Evolutionary conservation across 1,284 basidiomycete species (phyloP).

Genomic region (Apiotrichum montevideense): DNA sequence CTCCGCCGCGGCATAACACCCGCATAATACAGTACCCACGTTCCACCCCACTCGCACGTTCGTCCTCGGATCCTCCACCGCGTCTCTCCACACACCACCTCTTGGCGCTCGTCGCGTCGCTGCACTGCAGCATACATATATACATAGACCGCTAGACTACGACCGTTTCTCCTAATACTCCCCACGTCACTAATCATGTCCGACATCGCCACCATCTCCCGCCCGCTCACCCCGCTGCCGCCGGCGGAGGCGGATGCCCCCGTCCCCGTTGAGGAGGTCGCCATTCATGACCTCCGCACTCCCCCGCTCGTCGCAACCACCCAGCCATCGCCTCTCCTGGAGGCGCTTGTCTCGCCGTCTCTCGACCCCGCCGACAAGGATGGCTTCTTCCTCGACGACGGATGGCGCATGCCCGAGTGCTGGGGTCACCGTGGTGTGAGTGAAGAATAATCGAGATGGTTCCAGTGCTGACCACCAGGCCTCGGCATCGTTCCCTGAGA

Average conservation of each 20-base stretch:
- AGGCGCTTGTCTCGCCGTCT: slow-evolving; percentile 25
- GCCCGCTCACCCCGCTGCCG: neutral
- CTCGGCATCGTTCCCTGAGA: slow-evolving; percentile 75
- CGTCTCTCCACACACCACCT: no score
- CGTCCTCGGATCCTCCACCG: no score
- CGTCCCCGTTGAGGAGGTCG: neutral
- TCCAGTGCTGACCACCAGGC: slow-evolving; percentile 52
- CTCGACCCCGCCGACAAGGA: slow-evolving; percentile 19
- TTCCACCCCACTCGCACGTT: no score
- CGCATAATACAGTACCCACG: no score
- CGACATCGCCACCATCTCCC: neutral
- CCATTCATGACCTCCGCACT: slow-evolving; percentile 10
- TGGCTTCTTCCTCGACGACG: slow-evolving; percentile 15
- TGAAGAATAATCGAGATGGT: slow-evolving; percentile 20
- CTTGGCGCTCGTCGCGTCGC: no score
- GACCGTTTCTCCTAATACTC: neutral
- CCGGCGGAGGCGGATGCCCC: neutral
- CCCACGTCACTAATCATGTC: neutral
- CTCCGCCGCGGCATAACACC: no score
- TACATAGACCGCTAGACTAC: neutral
- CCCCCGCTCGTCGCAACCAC: slow-evolving; percentile 23
- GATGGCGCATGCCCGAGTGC: slow-evolving; percentile 56
- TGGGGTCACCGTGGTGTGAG: slow-evolving; percentile 92
- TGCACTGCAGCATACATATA: neutral
- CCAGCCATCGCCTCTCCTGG: slow-evolving; percentile 25